Conservation (phyloP, 164 flowering plant genomes). For the Nymphaea thermarum region DNA sequence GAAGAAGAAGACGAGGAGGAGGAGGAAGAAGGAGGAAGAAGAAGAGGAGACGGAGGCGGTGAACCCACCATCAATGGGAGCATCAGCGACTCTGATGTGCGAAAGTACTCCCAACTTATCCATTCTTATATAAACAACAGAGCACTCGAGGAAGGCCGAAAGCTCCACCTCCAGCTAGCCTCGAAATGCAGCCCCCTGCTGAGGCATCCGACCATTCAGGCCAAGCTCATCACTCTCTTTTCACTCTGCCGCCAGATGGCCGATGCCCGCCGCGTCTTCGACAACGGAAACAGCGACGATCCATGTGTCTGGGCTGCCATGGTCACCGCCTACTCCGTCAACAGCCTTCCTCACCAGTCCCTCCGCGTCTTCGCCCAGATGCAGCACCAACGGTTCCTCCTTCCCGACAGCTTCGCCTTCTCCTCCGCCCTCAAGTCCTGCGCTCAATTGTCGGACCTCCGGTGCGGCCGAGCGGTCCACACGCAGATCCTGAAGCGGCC, state of each 20-base stretch:
- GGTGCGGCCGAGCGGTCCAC: conserved; percentile 23
- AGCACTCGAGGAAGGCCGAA: conserved; percentile 20
- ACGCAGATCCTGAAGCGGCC: conserved; percentile 25
- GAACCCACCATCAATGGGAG: not conserved
- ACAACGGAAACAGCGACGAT: conserved; percentile 9
- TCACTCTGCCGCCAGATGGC: conserved; percentile 23
- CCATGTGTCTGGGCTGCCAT: conserved; percentile 25
- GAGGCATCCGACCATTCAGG: conserved; percentile 12
- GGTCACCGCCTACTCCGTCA: conserved; percentile 28
- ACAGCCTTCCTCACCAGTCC: conserved; percentile 16
- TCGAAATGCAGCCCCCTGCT: conserved; percentile 5
- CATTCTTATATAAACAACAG: conserved; percentile 24
- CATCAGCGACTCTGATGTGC: not conserved
- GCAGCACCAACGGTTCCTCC: conserved; percentile 4
- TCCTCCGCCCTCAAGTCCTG: conserved; percentile 29
- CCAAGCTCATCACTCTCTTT: conserved; percentile 33
- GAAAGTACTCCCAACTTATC: conserved; percentile 16
- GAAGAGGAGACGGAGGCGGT: not conserved
- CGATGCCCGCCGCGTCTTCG: conserved; percentile 25
- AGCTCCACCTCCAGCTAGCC: conserved; percentile 23
- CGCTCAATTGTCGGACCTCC: conserved; percentile 8
- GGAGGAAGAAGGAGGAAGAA: not conserved
- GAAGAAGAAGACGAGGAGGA: not conserved
- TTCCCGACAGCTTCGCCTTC: conserved; percentile 13
- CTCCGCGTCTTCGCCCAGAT: conserved; percentile 20